These are phyloP conservation scores for Xylaria sp. DNA, from an alignment of 2,329 filamentous ascomycete genomes.

Conservation along the genomic window DNA sequence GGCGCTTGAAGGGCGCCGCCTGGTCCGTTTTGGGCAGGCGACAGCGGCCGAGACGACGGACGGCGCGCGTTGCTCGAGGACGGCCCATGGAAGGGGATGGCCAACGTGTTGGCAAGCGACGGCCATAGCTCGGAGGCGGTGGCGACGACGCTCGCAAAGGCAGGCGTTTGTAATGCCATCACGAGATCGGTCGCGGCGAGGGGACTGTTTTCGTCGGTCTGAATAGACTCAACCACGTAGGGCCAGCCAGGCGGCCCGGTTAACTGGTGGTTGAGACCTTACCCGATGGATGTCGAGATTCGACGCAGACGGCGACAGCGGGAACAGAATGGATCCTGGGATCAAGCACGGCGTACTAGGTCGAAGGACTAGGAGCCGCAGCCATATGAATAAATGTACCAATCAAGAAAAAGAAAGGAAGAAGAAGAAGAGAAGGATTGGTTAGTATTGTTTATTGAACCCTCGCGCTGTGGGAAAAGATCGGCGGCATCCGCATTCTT, in stretches of 20 bases:
- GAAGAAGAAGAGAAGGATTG: slow-evolving; percentile 4
- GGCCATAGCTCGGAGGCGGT: slow-evolving; percentile 60
- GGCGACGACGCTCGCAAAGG: slow-evolving; percentile 55
- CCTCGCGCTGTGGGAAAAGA: slow-evolving; percentile 8
- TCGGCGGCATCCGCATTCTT: slow-evolving; percentile 21
- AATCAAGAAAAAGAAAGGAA: neutral
- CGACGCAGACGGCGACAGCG: neutral
- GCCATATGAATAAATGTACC: neutral
- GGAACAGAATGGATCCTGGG: neutral
- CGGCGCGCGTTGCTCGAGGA: slow-evolving; percentile 32
- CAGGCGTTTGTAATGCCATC: slow-evolving; percentile 50
- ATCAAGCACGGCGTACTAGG: neutral
- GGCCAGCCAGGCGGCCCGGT: slow-evolving; percentile 35
- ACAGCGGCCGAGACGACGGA: neutral
- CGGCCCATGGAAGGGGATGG: slow-evolving; percentile 51
- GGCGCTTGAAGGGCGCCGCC: neutral
- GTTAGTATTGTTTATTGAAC: neutral
- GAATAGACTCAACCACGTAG: slow-evolving; percentile 18
- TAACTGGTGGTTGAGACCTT: slow-evolving; percentile 7
- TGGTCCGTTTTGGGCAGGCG: slow-evolving; percentile 13
- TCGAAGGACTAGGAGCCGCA: slow-evolving; percentile 1
- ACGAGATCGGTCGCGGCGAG: slow-evolving; percentile 30
- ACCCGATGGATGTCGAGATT: slow-evolving; percentile 25
- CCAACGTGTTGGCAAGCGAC: slow-evolving; percentile 56
- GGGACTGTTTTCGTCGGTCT: neutral